Conservation (phyloP, 2,329 filamentous ascomycete genomes). For the Monosporascus sp. region DNA sequence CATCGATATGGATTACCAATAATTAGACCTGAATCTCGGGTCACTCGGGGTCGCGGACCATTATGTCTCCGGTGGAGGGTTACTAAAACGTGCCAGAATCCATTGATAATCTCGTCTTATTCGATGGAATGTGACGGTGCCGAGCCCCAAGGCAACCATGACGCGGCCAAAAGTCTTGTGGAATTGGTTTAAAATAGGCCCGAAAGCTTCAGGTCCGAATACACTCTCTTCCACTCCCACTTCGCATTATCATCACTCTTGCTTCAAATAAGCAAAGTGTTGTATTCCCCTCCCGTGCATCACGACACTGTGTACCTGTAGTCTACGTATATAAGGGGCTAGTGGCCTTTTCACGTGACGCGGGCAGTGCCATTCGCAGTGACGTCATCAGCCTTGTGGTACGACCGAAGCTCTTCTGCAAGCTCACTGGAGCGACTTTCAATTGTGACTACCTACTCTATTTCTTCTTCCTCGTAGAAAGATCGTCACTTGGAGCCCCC, state of each 20-base stretch:
- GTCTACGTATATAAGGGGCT: too few species aligned
- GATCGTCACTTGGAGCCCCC: background rate
- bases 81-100: background rate
- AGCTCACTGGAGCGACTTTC: background rate
- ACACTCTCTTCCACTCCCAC: too few species aligned
- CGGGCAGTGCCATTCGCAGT: background rate
- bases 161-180: slow-evolving; percentile 4
- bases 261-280: too few species aligned
- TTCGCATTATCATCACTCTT: too few species aligned
- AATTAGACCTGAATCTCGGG: background rate
- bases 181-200: background rate
- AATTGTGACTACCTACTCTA: background rate
- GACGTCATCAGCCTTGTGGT: background rate
- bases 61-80: background rate
- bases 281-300: too few species aligned
- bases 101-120: background rate
- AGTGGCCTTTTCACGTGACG: too few species aligned
- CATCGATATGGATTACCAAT: too few species aligned
- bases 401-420: background rate
- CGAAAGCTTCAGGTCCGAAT: too few species aligned
- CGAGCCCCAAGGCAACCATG: slow-evolving; percentile 5
- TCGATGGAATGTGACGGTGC: background rate
- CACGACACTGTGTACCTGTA: too few species aligned
- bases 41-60: background rate
- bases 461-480: background rate